phyloP scores from a whole-genome alignment of 352 stramenopile genomes.

The Phytopythium delawarense region DNA sequence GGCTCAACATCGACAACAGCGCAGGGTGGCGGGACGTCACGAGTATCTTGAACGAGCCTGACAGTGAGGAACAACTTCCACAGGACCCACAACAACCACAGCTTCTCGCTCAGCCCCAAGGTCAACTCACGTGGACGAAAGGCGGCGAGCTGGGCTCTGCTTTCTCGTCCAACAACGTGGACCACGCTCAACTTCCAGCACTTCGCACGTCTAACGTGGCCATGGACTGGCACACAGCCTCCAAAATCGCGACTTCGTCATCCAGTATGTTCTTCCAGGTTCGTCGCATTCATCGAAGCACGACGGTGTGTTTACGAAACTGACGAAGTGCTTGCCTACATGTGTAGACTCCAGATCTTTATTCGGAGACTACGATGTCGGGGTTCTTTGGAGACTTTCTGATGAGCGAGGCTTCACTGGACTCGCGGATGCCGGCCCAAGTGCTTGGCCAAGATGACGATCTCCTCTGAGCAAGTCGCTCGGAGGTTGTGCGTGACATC shows the following conservation, averaged over 20 bases:
- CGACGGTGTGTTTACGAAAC: neutral
- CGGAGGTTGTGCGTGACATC: neutral
- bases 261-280: neutral
- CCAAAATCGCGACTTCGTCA: neutral
- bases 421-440: neutral
- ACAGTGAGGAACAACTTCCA: constrained; percentile 2
- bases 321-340: neutral
- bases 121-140: neutral
- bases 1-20: constrained; percentile 7
- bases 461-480: neutral
- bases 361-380: neutral
- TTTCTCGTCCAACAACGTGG: neutral
- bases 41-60: constrained; percentile 4
- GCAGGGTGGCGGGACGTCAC: constrained; percentile 4
- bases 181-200: neutral
- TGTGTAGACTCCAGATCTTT: neutral
- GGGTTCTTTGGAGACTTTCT: constrained; percentile 3
- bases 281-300: neutral
- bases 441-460: constrained; percentile 3
- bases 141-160: neutral
- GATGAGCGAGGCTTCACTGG: neutral
- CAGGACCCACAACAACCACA: neutral
- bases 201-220: neutral
- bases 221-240: neutral
- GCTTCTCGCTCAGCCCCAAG: neutral